Conservation (phyloP, 345 rosid species). For the Aquilaria malaccensis region DNA sequence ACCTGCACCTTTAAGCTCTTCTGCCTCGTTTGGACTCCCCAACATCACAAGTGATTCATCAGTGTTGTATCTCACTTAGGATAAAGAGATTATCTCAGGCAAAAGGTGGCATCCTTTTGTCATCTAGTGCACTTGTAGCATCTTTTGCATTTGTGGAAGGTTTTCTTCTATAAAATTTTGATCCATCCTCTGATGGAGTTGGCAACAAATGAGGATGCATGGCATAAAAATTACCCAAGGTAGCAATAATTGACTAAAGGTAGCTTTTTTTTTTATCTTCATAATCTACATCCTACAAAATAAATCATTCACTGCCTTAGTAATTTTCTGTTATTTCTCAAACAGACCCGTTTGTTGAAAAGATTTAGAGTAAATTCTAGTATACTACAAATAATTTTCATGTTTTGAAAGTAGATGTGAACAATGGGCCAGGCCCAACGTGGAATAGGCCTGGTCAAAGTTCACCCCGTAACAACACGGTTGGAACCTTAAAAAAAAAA, state of each 20-base stretch:
- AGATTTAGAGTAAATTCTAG: too few species aligned
- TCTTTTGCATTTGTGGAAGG: conserved; percentile 23
- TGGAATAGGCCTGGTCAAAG: too few species aligned
- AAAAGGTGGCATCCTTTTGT: conserved; percentile 26
- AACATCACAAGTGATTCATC: too few species aligned
- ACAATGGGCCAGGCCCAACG: too few species aligned
- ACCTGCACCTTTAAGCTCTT: too few species aligned
- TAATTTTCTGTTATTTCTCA: not conserved
- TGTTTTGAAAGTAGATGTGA: too few species aligned
- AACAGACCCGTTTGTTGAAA: too few species aligned
- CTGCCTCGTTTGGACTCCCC: too few species aligned
- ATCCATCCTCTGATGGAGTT: conserved; percentile 59
- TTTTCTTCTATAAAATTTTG: conserved; percentile 50
- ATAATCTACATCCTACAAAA: conserved; percentile 63
- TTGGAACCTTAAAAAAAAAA: too few species aligned
- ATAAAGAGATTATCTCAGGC: not conserved
- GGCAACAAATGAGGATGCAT: conserved; percentile 92
- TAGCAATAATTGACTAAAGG: conserved; percentile 80
- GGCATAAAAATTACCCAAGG: conserved; percentile 83
- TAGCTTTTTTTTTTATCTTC: conserved; percentile 71
- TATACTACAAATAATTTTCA: too few species aligned
- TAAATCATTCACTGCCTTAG: conserved; percentile 9
- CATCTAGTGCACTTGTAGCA: conserved; percentile 16
- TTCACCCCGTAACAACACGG: too few species aligned
- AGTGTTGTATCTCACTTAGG: too few species aligned